Base-by-base conservation (phyloP, 208 protist species). In the Wallacemonas sp. region DNA sequence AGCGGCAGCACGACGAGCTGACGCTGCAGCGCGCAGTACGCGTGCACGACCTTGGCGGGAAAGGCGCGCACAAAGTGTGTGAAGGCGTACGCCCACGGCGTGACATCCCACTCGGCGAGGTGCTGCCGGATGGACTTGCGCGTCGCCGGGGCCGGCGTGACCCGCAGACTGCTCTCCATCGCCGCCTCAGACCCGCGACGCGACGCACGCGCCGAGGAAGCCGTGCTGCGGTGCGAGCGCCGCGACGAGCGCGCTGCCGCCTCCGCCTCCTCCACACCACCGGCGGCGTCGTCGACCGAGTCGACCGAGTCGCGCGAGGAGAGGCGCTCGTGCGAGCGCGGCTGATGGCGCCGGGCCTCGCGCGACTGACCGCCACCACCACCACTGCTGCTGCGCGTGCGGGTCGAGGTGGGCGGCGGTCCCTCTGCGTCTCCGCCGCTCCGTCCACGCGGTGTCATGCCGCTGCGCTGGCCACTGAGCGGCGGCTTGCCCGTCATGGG, bases 51-150 rank as follows among this genome's bases (percentile, higher is more conserved):
- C 12, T 74, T 55, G 3, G 87, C 86, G 1, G 89, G 89, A 0
- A 81, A 65, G 5, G 89, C 85, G 23, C 83, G 83, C 18, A 94
- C 62, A 46, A 94, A 69, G 70, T 92, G 86, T 23, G 78, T 64
- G 20, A 89, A 38, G 14, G 88, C 63, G 46, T 77, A 42, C 7
- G 71, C 79, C 32, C 62, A 32, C 46, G 54, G 70, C 3, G 81
- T 89, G 31, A 83, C 73, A 36, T 89, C 75, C 12, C 70, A 57
- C 26, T 38, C 29, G 11, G 55, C 57, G 63, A 78, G 7, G 33
- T 68, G 72, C 38, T 32, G 45, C 50, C 72, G 76, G 8, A 52
- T 22, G 4, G 62, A 14, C 29, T 49, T 45, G 0, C 57, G 57
- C 28, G 5, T 28, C 0, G 4, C 12, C 2, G 36, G 20, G 23